Conservation (phyloP, 2,329 filamentous ascomycete species). For the Colletotrichum incanum region DNA sequence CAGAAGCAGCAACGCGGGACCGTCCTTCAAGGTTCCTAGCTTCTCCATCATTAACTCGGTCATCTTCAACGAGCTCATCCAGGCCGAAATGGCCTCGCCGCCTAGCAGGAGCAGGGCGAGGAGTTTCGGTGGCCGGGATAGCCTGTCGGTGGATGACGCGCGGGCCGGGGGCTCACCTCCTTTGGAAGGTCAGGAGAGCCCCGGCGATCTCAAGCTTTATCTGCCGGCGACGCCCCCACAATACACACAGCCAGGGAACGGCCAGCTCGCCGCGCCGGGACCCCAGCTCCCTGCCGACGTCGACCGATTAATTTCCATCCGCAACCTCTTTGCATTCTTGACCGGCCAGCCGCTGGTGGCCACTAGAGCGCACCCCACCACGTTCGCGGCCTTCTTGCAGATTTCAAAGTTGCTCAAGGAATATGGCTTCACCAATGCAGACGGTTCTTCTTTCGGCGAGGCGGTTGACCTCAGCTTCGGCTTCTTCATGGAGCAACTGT, state of each 20-base stretch:
- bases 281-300: slow-evolving; percentile 58
- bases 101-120: slow-evolving; percentile 53
- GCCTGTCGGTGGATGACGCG: slow-evolving; percentile 67
- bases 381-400: slow-evolving; percentile 69
- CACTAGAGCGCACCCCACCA: slow-evolving; percentile 66
- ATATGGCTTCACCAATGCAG: slow-evolving; percentile 71
- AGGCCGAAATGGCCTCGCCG: slow-evolving; percentile 58
- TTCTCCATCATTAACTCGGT: slow-evolving; percentile 69
- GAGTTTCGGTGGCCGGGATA: slow-evolving; percentile 65
- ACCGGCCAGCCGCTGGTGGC: slow-evolving; percentile 75
- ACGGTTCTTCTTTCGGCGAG: slow-evolving; percentile 73
- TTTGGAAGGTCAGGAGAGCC: slow-evolving; percentile 50
- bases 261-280: slow-evolving; percentile 53
- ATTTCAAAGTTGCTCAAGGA: slow-evolving; percentile 69
- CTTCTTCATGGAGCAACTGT: slow-evolving; percentile 83
- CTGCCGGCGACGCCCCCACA: slow-evolving; percentile 63
- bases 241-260: slow-evolving; percentile 49
- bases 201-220: slow-evolving; percentile 66
- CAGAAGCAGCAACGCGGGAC: slow-evolving; percentile 63
- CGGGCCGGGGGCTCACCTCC: slow-evolving; percentile 58
- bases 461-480: slow-evolving; percentile 77
- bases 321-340: slow-evolving; percentile 78
- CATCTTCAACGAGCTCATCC: slow-evolving; percentile 68
- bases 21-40: slow-evolving; percentile 74
- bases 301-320: slow-evolving; percentile 71